Percentiles rank a stretch among this genome's conserved stretches.
These are phyloP conservation scores for Symbiodinium natans DNA, from an alignment of 73 alveolate species.

Conservation along the genomic window DNA sequence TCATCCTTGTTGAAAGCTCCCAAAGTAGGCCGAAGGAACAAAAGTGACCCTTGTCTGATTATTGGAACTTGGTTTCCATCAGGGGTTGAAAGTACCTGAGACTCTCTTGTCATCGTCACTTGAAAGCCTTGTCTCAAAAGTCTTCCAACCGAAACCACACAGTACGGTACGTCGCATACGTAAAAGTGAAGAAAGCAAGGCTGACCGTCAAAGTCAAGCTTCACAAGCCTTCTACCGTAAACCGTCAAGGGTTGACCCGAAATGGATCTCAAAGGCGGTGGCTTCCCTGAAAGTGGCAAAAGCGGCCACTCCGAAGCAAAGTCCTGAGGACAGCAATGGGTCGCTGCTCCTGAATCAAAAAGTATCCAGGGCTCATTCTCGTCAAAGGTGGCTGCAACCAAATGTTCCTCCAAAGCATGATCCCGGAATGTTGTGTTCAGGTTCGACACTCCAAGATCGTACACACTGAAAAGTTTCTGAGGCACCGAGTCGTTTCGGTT, in stretches of 20 bases:
- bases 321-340: not conserved
- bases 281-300: not conserved
- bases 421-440: not conserved
- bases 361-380: not conserved
- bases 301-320: not conserved
- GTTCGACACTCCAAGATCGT: not conserved
- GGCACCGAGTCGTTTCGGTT: not conserved
- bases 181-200: not conserved
- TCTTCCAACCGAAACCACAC: not conserved
- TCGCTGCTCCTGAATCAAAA: conserved; percentile 14
- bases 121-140: not conserved
- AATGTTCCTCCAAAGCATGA: not conserved
- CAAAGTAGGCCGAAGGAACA: not conserved
- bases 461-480: not conserved
- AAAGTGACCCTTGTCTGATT: conserved; percentile 10
- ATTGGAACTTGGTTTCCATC: not conserved
- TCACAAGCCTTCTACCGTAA: not conserved
- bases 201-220: not conserved
- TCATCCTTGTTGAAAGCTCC: not conserved
- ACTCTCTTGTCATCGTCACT: not conserved
- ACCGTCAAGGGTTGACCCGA: conserved; percentile 8
- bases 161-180: not conserved
- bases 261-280: not conserved
- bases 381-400: not conserved
- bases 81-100: not conserved